Percentiles rank a stretch among this genome's conserved stretches.
These are phyloP conservation scores for Xylaria longipes DNA, from an alignment of 495 filamentous ascomycete species.

Conservation along the genomic window DNA sequence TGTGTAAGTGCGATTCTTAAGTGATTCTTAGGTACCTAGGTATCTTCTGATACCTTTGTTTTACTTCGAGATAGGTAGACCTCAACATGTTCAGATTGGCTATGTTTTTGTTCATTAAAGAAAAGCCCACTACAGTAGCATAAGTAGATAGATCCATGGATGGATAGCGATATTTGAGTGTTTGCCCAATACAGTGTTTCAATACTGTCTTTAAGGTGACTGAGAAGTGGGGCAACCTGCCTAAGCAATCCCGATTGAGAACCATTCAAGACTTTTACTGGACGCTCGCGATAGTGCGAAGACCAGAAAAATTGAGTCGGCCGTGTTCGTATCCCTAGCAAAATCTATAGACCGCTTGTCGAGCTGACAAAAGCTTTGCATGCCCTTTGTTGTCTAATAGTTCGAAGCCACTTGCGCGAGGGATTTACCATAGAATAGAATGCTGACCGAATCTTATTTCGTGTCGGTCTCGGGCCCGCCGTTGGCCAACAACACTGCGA, in stretches of 20 bases:
- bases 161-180: background rate
- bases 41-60: background rate
- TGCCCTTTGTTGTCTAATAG: background rate
- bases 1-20: background rate
- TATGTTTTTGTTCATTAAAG: background rate
- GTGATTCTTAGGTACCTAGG: too few relatives aligned
- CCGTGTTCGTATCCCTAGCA: background rate
- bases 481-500: conserved; percentile 67
- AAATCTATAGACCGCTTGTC: background rate
- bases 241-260: background rate
- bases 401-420: background rate
- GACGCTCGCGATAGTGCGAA: conserved; percentile 18
- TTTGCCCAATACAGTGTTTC: background rate
- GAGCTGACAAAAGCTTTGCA: background rate
- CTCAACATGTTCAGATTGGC: background rate
- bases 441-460: conserved; percentile 84
- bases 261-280: conserved; percentile 1
- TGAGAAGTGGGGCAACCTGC: conserved; percentile 1
- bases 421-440: conserved; percentile 42
- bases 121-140: background rate
- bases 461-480: conserved; percentile 71
- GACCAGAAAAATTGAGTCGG: conserved; percentile 17
- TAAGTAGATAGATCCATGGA: background rate
- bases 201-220: background rate
- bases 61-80: too few relatives aligned